Conservation (phyloP, 768 basidiomycete species). For the Podaxis sp. region DNA sequence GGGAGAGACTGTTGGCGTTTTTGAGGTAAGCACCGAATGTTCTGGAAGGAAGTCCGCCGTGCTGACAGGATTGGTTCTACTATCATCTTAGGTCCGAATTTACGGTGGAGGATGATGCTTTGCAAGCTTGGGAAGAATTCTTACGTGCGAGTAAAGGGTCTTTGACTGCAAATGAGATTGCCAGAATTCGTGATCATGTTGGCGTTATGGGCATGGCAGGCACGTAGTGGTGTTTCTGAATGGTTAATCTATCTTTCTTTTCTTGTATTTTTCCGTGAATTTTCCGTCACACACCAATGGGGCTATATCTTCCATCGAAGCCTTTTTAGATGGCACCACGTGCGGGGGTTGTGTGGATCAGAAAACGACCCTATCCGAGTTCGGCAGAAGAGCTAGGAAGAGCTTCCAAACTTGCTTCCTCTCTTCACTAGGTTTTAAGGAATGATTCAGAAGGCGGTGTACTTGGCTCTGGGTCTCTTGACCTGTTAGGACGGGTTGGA, state of each 20-base stretch:
- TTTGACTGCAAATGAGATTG: slow-evolving; percentile 82
- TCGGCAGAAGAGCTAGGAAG: too few relatives aligned
- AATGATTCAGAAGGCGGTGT: too few relatives aligned
- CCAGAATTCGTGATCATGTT: slow-evolving; percentile 85
- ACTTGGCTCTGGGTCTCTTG: too few relatives aligned
- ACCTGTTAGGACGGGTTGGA: too few relatives aligned
- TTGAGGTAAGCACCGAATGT: slow-evolving; percentile 43
- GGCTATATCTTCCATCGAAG: too few relatives aligned
- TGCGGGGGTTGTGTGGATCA: too few relatives aligned
- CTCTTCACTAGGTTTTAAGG: too few relatives aligned
- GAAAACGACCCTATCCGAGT: too few relatives aligned
- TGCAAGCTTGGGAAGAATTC: slow-evolving; percentile 81
- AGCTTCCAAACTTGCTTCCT: too few relatives aligned
- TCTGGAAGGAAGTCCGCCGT: not conserved
- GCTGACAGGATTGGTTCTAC: not conserved
- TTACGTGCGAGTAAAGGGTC: slow-evolving; percentile 76
- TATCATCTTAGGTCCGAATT: slow-evolving; percentile 53
- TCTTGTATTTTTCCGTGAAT: not conserved
- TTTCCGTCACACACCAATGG: not conserved
- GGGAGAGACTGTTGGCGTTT: slow-evolving; percentile 66
- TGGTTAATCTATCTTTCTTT: not conserved
- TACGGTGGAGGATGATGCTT: slow-evolving; percentile 54
- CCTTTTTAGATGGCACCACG: too few relatives aligned
- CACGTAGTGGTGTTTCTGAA: slow-evolving; percentile 29
- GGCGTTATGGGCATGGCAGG: slow-evolving; percentile 90